Base-by-base conservation (phyloP, 202 grass and related monocot genomes). In the Panicum hallii region DNA sequence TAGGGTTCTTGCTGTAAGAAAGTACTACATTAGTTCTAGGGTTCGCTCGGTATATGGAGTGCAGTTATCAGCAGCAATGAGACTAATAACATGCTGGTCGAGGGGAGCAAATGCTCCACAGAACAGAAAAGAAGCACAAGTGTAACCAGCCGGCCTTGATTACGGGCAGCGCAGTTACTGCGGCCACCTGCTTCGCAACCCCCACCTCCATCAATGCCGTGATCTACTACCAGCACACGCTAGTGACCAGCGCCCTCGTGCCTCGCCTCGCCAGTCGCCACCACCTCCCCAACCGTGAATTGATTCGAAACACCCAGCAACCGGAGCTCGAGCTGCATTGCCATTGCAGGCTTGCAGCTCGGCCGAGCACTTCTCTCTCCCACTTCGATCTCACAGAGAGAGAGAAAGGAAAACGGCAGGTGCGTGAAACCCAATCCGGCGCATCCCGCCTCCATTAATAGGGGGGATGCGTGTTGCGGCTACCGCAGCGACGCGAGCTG, bases 111-210 rank as follows among this genome's bases (percentile, higher is more conserved):
- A 55, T n/a, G 53, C 53, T 55, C 53, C 7, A 7, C 19, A 56
- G 19, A n/a, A n/a, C 7, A 8, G 17, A 1, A 6, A 1, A 6
- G 19, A 60, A 30, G 73, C 50, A 3, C 49, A 67, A 79, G 60
- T 63, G 74, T 69, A 77, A 77, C 72, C 32, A 70, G n/a, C 79
- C 32, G 4, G 20, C 38, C 75, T 75, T 87, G 40, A 84, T 84
- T 87, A 84, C 62, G 36, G 30, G 70, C 84, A 87, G 89, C 40
- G 70, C 84, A 87, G 89, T 90, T 70, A 90, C 84, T 90, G 28
- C 55, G 19, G 73, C 70, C 80, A 87, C 75, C 80, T 84, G 89
- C 89, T 64, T 87, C 26, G 62, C 84, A 87, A 90, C 89, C 63
- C 70, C 80, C 80, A 64, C 84, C 61, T 80, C 84, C 54, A 71